Evolutionary conservation across 768 basidiomycete species (phyloP).

Genomic region (Tephrocybe sp.): DNA sequence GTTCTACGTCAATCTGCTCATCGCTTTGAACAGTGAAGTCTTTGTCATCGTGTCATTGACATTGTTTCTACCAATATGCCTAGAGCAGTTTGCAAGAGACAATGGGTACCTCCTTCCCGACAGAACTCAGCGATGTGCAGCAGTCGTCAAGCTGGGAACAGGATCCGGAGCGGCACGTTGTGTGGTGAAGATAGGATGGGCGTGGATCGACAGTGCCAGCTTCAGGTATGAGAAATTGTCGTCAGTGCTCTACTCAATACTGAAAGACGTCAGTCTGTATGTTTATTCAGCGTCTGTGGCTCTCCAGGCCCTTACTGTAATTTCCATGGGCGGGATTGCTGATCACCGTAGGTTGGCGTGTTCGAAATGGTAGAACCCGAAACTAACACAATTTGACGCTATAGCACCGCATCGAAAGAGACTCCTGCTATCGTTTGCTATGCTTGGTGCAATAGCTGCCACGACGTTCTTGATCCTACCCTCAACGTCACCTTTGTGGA

Average conservation of each 20-base stretch:
- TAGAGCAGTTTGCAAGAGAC: conserved; percentile 88
- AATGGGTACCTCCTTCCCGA: conserved; percentile 81
- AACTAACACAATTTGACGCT: conserved; percentile 1
- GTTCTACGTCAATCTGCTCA: too few relatives aligned
- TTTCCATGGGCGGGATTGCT: conserved; percentile 91
- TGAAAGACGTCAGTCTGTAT: conserved; percentile 61
- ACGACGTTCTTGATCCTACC: conserved; percentile 73
- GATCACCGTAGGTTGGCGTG: conserved; percentile 69
- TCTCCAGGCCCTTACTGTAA: conserved; percentile 89
- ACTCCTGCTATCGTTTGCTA: conserved; percentile 74
- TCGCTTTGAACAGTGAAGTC: conserved; percentile 71
- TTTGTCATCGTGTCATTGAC: conserved; percentile 83
- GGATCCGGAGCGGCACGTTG: conserved; percentile 46
- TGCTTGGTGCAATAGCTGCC: conserved; percentile 67
- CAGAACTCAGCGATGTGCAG: conserved; percentile 56
- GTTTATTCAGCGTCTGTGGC: conserved; percentile 87
- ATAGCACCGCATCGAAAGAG: conserved; percentile 72
- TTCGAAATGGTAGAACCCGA: too few relatives aligned
- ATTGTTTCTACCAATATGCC: conserved; percentile 78
- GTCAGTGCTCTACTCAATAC: neutral
- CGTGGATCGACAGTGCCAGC: conserved; percentile 89
- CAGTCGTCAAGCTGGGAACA: conserved; percentile 17
- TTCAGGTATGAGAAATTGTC: conserved; percentile 62
- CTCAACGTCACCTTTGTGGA: conserved; percentile 71
- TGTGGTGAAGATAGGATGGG: conserved; percentile 79